These are phyloP conservation scores for Gynostemma pentaphyllum DNA, from an alignment of 306 rosid genomes.

Conservation along the genomic window DNA sequence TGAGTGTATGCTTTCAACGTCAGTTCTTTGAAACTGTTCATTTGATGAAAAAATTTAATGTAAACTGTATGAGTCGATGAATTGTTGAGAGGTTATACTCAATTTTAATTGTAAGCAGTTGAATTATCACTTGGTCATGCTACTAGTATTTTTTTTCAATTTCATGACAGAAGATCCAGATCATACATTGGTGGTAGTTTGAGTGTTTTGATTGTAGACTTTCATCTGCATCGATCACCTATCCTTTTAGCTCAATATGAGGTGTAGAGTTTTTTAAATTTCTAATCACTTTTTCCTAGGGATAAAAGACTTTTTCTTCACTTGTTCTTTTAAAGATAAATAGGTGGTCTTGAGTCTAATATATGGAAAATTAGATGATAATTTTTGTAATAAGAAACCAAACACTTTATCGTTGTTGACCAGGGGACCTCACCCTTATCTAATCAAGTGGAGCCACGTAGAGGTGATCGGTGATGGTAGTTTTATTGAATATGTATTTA, in stretches of 20 bases:
- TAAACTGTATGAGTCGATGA: not conserved
- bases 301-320: not conserved
- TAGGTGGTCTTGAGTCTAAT: too few species aligned
- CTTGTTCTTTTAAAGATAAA: too few species aligned
- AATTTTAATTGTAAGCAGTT: not conserved
- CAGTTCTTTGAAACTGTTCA: not conserved
- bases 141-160: not conserved
- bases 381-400: too few species aligned
- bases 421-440: too few species aligned
- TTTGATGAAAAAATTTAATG: too few species aligned
- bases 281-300: not conserved
- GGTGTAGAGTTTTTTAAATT: not conserved
- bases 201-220: not conserved
- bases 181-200: not conserved
- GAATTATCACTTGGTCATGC: not conserved
- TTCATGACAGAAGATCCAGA: not conserved
- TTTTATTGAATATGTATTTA: too few species aligned
- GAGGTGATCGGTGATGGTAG: too few species aligned
- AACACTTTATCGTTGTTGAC: too few species aligned
- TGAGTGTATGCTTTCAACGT: slow-evolving; percentile 9
- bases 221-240: not conserved
- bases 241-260: not conserved
- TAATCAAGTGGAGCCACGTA: too few species aligned
- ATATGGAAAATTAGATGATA: too few species aligned
- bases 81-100: not conserved